phyloP scores from a whole-genome alignment of 176 grass and related monocot genomes.

The Dactylis glomerata region DNA sequence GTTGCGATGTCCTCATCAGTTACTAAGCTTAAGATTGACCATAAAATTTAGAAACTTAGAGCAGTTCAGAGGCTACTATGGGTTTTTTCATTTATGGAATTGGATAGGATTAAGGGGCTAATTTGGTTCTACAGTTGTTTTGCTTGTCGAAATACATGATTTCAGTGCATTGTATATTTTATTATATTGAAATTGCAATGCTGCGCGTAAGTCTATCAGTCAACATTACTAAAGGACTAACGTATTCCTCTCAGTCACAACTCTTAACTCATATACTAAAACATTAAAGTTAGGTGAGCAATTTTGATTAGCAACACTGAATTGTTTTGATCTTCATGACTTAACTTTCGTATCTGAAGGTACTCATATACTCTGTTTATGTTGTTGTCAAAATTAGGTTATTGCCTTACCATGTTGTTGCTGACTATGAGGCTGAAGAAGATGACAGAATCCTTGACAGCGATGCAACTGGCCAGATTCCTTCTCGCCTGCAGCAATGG shows the following conservation, averaged over 20 bases:
- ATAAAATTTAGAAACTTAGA: not conserved
- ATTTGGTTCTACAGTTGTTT: not conserved
- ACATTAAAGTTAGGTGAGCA: not conserved
- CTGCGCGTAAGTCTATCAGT: not conserved
- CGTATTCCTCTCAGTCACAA: not conserved
- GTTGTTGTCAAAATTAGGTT: slow-evolving; percentile 51
- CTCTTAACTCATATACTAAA: not conserved
- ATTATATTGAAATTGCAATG: not conserved
- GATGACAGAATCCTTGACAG: slow-evolving; percentile 87
- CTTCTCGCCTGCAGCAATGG: slow-evolving; percentile 93
- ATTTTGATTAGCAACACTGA: not conserved
- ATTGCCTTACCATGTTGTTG: slow-evolving; percentile 96
- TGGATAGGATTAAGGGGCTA: not conserved
- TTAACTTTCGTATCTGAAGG: not conserved
- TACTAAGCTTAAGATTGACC: not conserved
- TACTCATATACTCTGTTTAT: slow-evolving; percentile 25
- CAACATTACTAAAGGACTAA: not conserved
- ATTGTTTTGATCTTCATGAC: not conserved
- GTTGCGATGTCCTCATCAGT: not conserved
- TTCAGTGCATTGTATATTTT: not conserved
- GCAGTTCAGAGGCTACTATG: not conserved
- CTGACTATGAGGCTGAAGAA: slow-evolving; percentile 98
- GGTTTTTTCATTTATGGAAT: not conserved
- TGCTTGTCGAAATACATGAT: not conserved
- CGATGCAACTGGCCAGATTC: slow-evolving; percentile 65